Conservation (phyloP, 371 early-diverging fungal genomes). For the Rhizopus microsporus region DNA sequence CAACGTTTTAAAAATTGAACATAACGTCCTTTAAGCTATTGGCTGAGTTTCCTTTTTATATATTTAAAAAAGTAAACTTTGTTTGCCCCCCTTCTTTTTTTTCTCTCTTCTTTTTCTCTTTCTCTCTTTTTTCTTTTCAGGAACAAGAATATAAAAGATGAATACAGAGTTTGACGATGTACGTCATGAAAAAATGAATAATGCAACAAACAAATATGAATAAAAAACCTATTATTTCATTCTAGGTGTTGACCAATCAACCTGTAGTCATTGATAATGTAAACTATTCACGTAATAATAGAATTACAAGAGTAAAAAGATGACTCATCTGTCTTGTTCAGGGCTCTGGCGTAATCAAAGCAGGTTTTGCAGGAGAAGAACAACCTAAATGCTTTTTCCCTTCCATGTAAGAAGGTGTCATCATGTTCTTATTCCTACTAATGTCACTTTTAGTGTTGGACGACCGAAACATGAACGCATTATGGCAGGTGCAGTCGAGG, state of each 20-base stretch:
- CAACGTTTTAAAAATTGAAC: constrained; percentile 23
- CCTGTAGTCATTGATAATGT: constrained; percentile 80
- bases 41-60: neutral
- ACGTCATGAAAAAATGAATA: neutral
- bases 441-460: constrained; percentile 70
- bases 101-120: constrained; percentile 4
- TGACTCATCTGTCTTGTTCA: constrained; percentile 39
- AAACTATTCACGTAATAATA: constrained; percentile 16
- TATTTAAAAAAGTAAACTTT: neutral
- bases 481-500: constrained; percentile 97
- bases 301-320: neutral
- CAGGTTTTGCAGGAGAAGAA: constrained; percentile 97
- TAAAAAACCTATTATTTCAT: constrained; percentile 5
- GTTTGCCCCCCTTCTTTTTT: neutral
- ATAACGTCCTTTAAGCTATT: constrained; percentile 17
- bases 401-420: constrained; percentile 61
- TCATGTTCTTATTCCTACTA: neutral
- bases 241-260: constrained; percentile 89
- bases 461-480: constrained; percentile 93
- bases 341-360: constrained; percentile 97
- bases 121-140: constrained; percentile 5
- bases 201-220: too few species aligned
- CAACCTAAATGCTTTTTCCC: constrained; percentile 93
- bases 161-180: constrained; percentile 58
- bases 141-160: constrained; percentile 23